Evolutionary conservation across 495 filamentous ascomycete species (phyloP).

Genomic region (Hypoxylon fragiforme): DNA sequence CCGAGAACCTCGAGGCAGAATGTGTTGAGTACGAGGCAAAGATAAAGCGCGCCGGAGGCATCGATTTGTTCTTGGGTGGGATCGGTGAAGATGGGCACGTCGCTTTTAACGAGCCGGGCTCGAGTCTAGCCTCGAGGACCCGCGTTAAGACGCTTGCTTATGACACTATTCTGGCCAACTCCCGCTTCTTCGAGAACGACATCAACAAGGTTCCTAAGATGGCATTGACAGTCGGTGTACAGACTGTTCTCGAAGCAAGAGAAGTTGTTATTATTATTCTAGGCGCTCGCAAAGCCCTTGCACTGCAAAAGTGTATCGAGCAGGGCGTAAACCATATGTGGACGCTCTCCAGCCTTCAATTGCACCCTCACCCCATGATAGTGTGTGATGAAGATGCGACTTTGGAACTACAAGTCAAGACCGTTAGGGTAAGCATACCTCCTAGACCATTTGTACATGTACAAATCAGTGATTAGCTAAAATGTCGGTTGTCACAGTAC

Average conservation of each 20-base stretch:
- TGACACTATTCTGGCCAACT: slow-evolving; percentile 84
- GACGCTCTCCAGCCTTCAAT: slow-evolving; percentile 78
- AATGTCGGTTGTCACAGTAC: slow-evolving; percentile 48
- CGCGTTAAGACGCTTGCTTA: slow-evolving; percentile 86
- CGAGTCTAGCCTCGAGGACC: slow-evolving; percentile 74
- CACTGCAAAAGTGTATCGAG: slow-evolving; percentile 81
- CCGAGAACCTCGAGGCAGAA: slow-evolving; percentile 72
- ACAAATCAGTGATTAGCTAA: slow-evolving; percentile 8
- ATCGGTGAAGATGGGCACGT: slow-evolving; percentile 87
- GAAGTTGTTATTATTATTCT: slow-evolving; percentile 84
- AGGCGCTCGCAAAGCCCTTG: slow-evolving; percentile 77
- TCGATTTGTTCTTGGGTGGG: slow-evolving; percentile 83
- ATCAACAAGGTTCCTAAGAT: slow-evolving; percentile 73
- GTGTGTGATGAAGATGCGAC: slow-evolving; percentile 87
- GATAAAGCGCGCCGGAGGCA: slow-evolving; percentile 74
- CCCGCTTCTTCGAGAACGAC: slow-evolving; percentile 78
- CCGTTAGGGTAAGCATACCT: slow-evolving; percentile 64
- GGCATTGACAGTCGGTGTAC: slow-evolving; percentile 86
- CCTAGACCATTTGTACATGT: not conserved
- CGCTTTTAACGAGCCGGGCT: slow-evolving; percentile 88
- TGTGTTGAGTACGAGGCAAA: slow-evolving; percentile 78
- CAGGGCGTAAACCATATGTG: slow-evolving; percentile 87
- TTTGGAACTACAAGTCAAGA: slow-evolving; percentile 81
- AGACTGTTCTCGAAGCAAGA: slow-evolving; percentile 78
- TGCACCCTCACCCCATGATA: slow-evolving; percentile 78